These are phyloP conservation scores for Lasiosphaeria miniovina DNA, from an alignment of 495 filamentous ascomycete genomes.

Conservation along the genomic window DNA sequence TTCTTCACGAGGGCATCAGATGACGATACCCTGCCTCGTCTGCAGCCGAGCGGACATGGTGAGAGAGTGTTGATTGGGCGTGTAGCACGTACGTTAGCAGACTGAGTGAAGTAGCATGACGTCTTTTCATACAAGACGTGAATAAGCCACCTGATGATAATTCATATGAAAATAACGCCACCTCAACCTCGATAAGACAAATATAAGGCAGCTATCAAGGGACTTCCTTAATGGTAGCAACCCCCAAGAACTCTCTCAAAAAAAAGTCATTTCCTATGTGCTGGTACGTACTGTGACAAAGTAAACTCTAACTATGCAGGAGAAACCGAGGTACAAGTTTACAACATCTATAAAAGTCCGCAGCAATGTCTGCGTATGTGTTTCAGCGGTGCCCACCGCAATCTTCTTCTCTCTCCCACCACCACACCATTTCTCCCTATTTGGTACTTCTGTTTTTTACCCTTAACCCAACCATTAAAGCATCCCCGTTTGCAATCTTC, in stretches of 20 bases:
- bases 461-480: neutral
- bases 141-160: too few species aligned
- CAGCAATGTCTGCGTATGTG: neutral
- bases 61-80: too few species aligned
- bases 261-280: constrained; percentile 25
- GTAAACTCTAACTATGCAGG: constrained; percentile 36
- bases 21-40: too few species aligned
- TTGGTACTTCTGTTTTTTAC: neutral
- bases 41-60: too few species aligned
- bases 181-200: too few species aligned
- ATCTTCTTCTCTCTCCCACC: constrained; percentile 1
- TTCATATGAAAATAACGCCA: too few species aligned
- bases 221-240: too few species aligned
- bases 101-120: too few species aligned
- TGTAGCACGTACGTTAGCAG: too few species aligned
- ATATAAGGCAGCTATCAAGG: too few species aligned
- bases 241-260: neutral
- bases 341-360: constrained; percentile 22
- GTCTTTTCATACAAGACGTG: too few species aligned
- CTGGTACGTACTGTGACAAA: constrained; percentile 28
- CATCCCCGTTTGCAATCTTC: neutral
- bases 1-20: too few species aligned
- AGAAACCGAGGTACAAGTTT: constrained; percentile 31
- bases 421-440: constrained; percentile 3
- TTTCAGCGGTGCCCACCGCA: constrained; percentile 1